Evolutionary conservation across 163 green algal species (phyloP), one percentile per base, ranked within the genome.

Genomic region (Volvox carteri): DNA sequence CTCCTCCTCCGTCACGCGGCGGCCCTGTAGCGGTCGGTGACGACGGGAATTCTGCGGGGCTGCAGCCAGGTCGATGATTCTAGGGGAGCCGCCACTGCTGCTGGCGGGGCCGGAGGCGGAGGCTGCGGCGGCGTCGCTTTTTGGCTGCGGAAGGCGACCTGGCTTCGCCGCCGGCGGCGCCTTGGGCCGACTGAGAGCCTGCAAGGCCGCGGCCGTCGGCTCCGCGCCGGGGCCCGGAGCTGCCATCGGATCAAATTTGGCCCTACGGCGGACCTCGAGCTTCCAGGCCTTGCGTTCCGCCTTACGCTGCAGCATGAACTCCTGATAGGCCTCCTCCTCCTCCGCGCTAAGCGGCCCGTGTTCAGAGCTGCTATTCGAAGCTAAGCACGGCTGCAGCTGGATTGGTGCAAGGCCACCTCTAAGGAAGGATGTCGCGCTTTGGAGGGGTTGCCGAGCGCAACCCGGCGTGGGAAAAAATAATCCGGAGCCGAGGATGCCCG

Each of bases 211-310:
- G 1, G 81, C n/a, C 33, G 81, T 67, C 3, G 62, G 65, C 46
- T 30, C 67, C 44, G 48, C 33, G 46, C 19, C 12, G 35, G 33
- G 33, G 42, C 54, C 25, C 3, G 80, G 80, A 6, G 44, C 67
- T 4, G 80, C 12, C 68, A 81, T 73, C 6, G 83, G 83, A 39
- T 88, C 68, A 62, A 81, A 81, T 50, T 88, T 88, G 28, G 83
- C 83, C 11, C 83, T 33, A 1, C 68, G 83, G 0, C 83, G 83
- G 35, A 81, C 77, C 50, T 88, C 83, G 67, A 58, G 35, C 83
- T 88, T 88, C 83, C 83, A 88, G 37, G 83, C 83, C 68, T 88
- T 88, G 25, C 83, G 83, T 33, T 92, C 83, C 42, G 70, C 62
- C 28, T 62, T 44, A 30, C 72, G 60, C 39, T 85, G 60, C 18